A percentile compares a stretch with the other conserved stretches of the same genome.
Evolutionary conservation across 257 asterid genomes (phyloP).

Genomic region (Solanum gandarillasii): DNA sequence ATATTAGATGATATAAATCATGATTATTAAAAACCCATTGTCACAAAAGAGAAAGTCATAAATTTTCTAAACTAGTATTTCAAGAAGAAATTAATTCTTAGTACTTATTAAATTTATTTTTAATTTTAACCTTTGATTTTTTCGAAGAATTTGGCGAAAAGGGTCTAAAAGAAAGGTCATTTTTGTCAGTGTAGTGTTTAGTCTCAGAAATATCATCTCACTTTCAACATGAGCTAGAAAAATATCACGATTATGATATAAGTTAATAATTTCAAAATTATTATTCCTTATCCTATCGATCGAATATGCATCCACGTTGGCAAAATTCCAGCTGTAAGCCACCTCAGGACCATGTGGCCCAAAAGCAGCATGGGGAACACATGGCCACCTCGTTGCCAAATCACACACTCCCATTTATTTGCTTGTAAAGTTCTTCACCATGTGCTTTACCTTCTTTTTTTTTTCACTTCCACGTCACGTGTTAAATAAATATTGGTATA

Average conservation of each 20-base stretch:
- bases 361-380: background rate
- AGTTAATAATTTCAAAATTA: background rate
- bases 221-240: fast-evolving
- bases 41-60: background rate
- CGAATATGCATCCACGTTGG: background rate
- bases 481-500: background rate
- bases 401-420: background rate
- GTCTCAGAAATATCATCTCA: background rate
- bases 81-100: background rate
- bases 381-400: conserved; percentile 1
- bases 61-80: background rate
- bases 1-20: no score
- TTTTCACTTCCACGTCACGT: background rate
- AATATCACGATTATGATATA: background rate
- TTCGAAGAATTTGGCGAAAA: no score
- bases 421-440: background rate
- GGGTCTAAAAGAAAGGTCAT: no score
- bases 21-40: no score
- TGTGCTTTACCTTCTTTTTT: background rate
- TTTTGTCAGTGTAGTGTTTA: background rate
- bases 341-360: background rate
- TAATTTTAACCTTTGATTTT: no score
- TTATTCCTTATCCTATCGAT: background rate
- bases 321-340: background rate
- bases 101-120: no score